These are phyloP conservation scores for Tetraselmis chui DNA, from an alignment of 139 green algal genomes.

Conservation along the genomic window DNA sequence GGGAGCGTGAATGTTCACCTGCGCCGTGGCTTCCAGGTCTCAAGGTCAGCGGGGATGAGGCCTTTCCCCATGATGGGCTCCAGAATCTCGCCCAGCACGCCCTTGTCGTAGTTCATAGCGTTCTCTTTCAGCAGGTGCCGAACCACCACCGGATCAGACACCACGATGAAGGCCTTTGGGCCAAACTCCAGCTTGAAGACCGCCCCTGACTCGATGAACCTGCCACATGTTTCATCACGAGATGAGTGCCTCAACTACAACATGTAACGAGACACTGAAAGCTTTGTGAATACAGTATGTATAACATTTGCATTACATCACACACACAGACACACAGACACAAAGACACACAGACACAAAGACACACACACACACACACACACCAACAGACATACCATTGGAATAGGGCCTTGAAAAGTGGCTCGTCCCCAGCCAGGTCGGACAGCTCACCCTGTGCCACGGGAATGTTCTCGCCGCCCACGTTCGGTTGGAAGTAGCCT, in stretches of 20 bases:
- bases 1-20: too few species aligned
- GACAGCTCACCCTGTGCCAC: conserved; percentile 74
- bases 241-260: not conserved
- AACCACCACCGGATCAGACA: conserved; percentile 93
- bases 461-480: conserved; percentile 82
- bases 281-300: too few species aligned
- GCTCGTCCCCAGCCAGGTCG: conserved; percentile 83
- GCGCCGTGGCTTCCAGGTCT: conserved; percentile 84
- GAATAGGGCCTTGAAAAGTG: conserved; percentile 89
- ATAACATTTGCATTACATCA: too few species aligned
- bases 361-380: too few species aligned
- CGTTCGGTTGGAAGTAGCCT: conserved; percentile 81
- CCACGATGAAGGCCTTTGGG: conserved; percentile 95
- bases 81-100: conserved; percentile 96
- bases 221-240: conserved; percentile 28
- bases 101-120: conserved; percentile 91
- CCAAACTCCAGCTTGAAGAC: conserved; percentile 98
- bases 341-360: too few species aligned
- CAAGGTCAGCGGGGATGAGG: conserved; percentile 88
- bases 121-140: conserved; percentile 92
- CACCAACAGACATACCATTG: too few species aligned
- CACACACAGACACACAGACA: too few species aligned
- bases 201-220: conserved; percentile 81
- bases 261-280: not conserved
- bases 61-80: conserved; percentile 99